phyloP scores from a whole-genome alignment of 768 basidiomycete genomes.

The Phylloporus arenicola region DNA sequence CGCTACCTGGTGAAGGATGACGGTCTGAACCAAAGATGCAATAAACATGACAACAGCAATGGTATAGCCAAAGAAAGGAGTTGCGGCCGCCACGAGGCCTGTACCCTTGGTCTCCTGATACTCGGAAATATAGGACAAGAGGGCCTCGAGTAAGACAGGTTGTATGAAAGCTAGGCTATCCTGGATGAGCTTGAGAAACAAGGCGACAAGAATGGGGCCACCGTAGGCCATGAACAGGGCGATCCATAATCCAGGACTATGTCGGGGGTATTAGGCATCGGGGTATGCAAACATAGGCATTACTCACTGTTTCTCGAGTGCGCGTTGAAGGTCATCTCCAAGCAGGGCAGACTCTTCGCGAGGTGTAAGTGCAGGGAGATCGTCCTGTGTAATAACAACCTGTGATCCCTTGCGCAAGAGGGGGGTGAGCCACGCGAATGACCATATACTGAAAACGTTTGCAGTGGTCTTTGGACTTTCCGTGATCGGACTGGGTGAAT shows the following conservation, averaged over 20 bases:
- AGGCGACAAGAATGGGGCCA: slow-evolving; percentile 60
- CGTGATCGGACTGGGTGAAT: slow-evolving; percentile 35
- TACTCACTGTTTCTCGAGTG: slow-evolving; percentile 61
- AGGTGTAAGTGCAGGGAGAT: slow-evolving; percentile 70
- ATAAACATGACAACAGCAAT: slow-evolving; percentile 79
- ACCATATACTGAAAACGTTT: slow-evolving; percentile 81
- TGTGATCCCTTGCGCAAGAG: slow-evolving; percentile 68
- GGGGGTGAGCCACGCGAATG: slow-evolving; percentile 82
- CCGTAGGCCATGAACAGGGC: slow-evolving; percentile 79
- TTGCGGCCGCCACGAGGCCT: slow-evolving; percentile 28
- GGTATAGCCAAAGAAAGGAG: slow-evolving; percentile 61
- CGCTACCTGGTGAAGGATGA: slow-evolving; percentile 70
- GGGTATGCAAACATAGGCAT: too few species aligned
- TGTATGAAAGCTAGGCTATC: slow-evolving; percentile 82
- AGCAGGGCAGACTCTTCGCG: slow-evolving; percentile 68
- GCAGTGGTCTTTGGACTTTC: slow-evolving; percentile 74
- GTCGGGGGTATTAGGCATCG: too few species aligned
- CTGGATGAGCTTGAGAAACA: slow-evolving; percentile 63
- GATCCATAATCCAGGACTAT: too few species aligned
- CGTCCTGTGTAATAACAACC: slow-evolving; percentile 74
- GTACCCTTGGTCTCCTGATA: slow-evolving; percentile 53
- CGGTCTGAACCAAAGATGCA: slow-evolving; percentile 69
- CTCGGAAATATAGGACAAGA: slow-evolving; percentile 75
- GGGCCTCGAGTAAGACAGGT: slow-evolving; percentile 76
- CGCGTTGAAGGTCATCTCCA: slow-evolving; percentile 52